Evolutionary conservation across 768 basidiomycete genomes (phyloP).

Genomic region (Chalciporus pseudorubinellus): DNA sequence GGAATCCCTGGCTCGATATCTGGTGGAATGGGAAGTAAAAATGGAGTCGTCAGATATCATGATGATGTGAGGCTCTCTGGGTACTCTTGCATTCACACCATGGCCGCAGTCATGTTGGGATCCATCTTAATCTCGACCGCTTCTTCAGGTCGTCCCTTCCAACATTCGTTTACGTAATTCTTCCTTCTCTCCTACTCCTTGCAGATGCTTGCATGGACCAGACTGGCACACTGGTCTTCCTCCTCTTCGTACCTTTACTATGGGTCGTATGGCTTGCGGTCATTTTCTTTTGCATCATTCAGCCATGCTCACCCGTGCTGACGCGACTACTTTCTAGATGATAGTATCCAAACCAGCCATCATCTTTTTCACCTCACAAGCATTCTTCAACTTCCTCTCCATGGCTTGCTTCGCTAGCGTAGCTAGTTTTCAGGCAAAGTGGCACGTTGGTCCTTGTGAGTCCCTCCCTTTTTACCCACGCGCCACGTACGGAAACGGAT

Average conservation of each 20-base stretch:
- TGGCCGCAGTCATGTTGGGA: slow-evolving; percentile 14
- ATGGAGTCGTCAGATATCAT: slow-evolving; percentile 59
- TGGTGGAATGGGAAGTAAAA: slow-evolving; percentile 57
- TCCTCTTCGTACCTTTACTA: slow-evolving; percentile 63
- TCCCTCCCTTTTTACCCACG: slow-evolving; percentile 17
- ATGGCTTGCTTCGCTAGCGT: slow-evolving; percentile 91
- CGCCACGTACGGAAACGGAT: not conserved
- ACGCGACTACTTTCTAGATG: slow-evolving; percentile 52
- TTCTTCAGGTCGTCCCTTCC: slow-evolving; percentile 4
- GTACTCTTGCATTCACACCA: slow-evolving; percentile 1
- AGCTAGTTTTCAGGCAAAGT: slow-evolving; percentile 85
- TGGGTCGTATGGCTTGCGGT: slow-evolving; percentile 75
- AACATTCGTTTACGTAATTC: slow-evolving; percentile 34
- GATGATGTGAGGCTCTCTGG: slow-evolving; percentile 61
- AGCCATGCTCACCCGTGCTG: slow-evolving; percentile 6
- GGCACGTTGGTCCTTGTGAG: slow-evolving; percentile 83
- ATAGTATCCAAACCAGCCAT: slow-evolving; percentile 84
- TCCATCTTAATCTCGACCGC: slow-evolving; percentile 22
- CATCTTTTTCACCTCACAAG: slow-evolving; percentile 71
- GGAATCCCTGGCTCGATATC: slow-evolving; percentile 37
- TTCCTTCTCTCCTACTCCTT: slow-evolving; percentile 22
- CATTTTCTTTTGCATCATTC: slow-evolving; percentile 19
- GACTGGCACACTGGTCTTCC: slow-evolving; percentile 53
- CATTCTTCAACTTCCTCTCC: slow-evolving; percentile 91
- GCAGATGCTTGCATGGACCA: slow-evolving; percentile 37